Base-by-base conservation (phyloP, 805 yeast genomes). In the Lachancea sp. region DNA sequence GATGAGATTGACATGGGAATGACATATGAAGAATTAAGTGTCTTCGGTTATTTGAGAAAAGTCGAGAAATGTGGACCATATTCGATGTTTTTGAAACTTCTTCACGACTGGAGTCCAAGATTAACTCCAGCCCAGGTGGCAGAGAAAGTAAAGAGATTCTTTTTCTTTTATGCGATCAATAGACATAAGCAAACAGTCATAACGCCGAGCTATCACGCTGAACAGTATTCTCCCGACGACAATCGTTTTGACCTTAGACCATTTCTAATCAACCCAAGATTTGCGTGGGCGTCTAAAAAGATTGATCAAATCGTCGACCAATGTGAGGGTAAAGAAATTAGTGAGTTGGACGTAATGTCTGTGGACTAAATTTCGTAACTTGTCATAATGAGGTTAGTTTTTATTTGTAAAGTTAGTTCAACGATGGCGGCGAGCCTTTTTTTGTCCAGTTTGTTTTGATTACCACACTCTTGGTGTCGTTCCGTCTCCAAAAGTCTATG, bases 1-100 rank as follows among this genome's bases (percentile, higher is more conserved):
- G 99, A 92, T 61, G 99, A 92, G 63, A 79, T 77, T 11, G 99
- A 92, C 58, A 92, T 92, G 99, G 99, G 99, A 2, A 83, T 94
- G 82, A 84, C 96, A 0, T 92, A 92, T 55, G 95, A 89, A 49
- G 98, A 92, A 58, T 72, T 92, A 45, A 82, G 96, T 24, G 70
- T 83, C 5, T 89, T 92, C 68, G 99, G 99, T 11, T 74, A 83
- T 44, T 71, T 92, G 46, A 75, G 99, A 49, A 92, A 92, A 63
- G 82, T 92, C 34, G 86, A 85, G 36, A 89, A 89, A 65, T 85
- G 96, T 65, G 99, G 99, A 1, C 98, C 98, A 3, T 85, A 84
- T 56, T 85, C 95, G 5, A 86, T 87, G 95, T 92, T 92, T 60
- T 69, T 89, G 55, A 86, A 88, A 56, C 66, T 92, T 29, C 75